A percentile compares a stretch with the other conserved stretches of the same genome.
Evolutionary conservation across 257 asterid species (phyloP).

Genomic region (Apocynum venetum): DNA sequence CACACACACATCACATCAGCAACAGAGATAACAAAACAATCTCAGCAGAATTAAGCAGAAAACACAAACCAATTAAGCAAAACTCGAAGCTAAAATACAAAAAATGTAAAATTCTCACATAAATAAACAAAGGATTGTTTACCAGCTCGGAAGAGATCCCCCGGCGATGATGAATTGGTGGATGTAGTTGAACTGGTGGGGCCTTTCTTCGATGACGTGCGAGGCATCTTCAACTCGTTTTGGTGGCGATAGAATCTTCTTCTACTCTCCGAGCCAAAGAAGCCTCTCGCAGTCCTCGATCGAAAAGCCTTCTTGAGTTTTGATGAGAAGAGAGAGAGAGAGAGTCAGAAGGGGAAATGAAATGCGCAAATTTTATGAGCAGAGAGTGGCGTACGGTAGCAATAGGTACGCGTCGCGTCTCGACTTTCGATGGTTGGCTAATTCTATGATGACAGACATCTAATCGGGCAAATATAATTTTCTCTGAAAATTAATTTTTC

Average conservation of each 20-base stretch:
- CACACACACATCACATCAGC: neutral
- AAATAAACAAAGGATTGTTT: neutral
- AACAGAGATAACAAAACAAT: neutral
- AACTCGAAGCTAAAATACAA: neutral
- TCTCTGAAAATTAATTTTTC: too few relatives aligned
- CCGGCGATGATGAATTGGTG: conserved; percentile 54
- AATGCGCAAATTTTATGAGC: neutral
- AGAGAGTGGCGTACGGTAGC: neutral
- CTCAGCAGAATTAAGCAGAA: neutral
- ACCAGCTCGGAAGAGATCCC: conserved; percentile 84
- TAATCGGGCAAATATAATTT: too few relatives aligned
- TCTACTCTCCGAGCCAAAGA: neutral
- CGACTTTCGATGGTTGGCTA: neutral
- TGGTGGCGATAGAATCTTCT: neutral
- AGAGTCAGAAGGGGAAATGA: neutral
- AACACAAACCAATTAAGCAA: neutral
- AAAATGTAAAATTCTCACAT: neutral
- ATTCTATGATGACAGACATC: too few relatives aligned
- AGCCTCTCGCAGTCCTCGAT: neutral
- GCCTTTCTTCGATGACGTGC: conserved; percentile 64
- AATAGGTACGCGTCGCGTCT: neutral
- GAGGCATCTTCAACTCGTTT: conserved; percentile 51
- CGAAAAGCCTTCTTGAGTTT: neutral
- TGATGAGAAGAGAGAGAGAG: neutral
- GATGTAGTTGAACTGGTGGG: conserved; percentile 46